These are phyloP conservation scores for Metschnikowia gelsemii DNA, from an alignment of 805 yeast species.

Conservation along the genomic window DNA sequence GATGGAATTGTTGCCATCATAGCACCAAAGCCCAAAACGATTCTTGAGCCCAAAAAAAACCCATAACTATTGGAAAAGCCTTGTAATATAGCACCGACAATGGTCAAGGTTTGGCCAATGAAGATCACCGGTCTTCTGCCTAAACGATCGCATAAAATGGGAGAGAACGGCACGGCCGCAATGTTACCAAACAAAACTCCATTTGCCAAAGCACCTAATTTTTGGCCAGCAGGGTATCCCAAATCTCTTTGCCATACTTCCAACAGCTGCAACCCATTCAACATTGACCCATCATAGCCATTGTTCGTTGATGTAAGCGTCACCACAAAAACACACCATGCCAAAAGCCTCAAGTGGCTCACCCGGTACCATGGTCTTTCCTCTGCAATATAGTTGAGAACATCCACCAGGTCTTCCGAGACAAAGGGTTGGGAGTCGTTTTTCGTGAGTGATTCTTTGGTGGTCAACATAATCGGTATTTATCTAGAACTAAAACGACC, in stretches of 20 bases:
- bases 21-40: slow-evolving; percentile 49
- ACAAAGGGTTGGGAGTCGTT: not conserved
- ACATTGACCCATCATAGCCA: slow-evolving; percentile 33
- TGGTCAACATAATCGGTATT: slow-evolving; percentile 4
- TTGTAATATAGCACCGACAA: slow-evolving; percentile 40
- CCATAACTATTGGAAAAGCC: slow-evolving; percentile 34
- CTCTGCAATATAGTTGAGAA: slow-evolving; percentile 18
- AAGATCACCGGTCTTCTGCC: slow-evolving; percentile 42
- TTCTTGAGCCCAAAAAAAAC: slow-evolving; percentile 44
- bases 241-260: slow-evolving; percentile 40
- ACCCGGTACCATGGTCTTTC: slow-evolving; percentile 32
- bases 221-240: slow-evolving; percentile 24
- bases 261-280: slow-evolving; percentile 51
- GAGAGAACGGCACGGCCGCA: slow-evolving; percentile 24
- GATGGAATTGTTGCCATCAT: slow-evolving; percentile 43
- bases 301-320: slow-evolving; percentile 48
- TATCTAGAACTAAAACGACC: too few species aligned
- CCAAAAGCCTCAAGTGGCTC: slow-evolving; percentile 39
- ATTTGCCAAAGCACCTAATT: slow-evolving; percentile 25
- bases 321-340: slow-evolving; percentile 38
- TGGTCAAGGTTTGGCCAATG: slow-evolving; percentile 26
- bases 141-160: slow-evolving; percentile 31
- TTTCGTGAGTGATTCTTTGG: slow-evolving; percentile 5
- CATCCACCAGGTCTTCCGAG: slow-evolving; percentile 5
- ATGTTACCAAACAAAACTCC: slow-evolving; percentile 38